These are phyloP conservation scores for Anisodus tanguticus DNA, from an alignment of 257 asterid genomes.

Conservation along the genomic window DNA sequence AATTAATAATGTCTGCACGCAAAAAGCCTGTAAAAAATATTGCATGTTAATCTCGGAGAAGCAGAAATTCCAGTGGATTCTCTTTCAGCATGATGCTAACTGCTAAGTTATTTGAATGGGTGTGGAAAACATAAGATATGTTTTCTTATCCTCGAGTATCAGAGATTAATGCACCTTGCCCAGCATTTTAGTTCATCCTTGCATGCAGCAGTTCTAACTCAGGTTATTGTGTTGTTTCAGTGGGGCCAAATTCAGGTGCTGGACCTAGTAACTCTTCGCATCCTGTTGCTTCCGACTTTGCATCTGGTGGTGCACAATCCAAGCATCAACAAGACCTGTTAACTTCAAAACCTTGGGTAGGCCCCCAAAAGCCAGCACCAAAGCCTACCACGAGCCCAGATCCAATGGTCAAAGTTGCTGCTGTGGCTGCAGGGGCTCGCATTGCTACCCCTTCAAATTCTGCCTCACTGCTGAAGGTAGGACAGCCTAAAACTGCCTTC, in stretches of 20 bases:
- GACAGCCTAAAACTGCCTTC: conserved; percentile 63
- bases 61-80: not conserved
- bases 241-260: conserved; percentile 37
- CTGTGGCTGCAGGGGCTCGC: conserved; percentile 88
- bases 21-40: not conserved
- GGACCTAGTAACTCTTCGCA: conserved; percentile 34
- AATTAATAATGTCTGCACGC: not conserved
- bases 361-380: conserved; percentile 42
- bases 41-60: not conserved
- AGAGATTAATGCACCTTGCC: not conserved
- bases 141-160: not conserved
- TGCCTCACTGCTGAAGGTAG: conserved; percentile 63
- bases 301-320: conserved; percentile 37
- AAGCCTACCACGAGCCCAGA: conserved; percentile 46
- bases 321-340: conserved; percentile 36
- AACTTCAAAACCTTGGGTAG: conserved; percentile 40
- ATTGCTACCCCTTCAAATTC: conserved; percentile 68
- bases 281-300: conserved; percentile 38
- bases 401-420: conserved; percentile 79
- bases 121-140: not conserved
- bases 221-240: conserved; percentile 25
- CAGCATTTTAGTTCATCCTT: not conserved
- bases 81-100: not conserved
- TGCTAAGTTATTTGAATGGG: not conserved
- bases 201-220: not conserved